Evolutionary conservation across 805 yeast genomes (phyloP).

Genomic region (Candida xiaguanensis): DNA sequence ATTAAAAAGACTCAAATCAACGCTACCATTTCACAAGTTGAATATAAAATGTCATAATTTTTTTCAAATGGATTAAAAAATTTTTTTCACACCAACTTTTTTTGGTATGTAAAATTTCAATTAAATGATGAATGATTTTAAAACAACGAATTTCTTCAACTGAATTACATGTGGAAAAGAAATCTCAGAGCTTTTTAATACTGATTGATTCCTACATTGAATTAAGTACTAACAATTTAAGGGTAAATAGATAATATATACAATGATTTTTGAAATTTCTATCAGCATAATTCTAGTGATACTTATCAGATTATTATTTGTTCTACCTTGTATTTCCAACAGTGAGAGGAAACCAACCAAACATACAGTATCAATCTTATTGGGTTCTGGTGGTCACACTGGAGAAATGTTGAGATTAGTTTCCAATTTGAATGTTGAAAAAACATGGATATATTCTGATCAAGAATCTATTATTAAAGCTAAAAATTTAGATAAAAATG

Average conservation of each 20-base stretch:
- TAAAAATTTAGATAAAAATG: constrained; percentile 15
- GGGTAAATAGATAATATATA: constrained; percentile 1
- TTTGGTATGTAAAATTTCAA: constrained; percentile 6
- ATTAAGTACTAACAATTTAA: constrained; percentile 1
- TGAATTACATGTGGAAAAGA: constrained; percentile 57
- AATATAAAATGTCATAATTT: background rate
- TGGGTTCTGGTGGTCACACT: constrained; percentile 97
- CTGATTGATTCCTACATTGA: constrained; percentile 39
- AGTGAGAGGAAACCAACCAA: background rate
- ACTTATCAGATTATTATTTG: constrained; percentile 18
- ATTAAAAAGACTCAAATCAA: constrained; percentile 3
- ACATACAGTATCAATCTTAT: constrained; percentile 9
- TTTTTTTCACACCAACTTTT: background rate
- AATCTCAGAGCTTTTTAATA: constrained; percentile 68
- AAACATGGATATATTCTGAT: constrained; percentile 49
- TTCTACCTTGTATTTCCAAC: constrained; percentile 17
- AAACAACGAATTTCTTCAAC: constrained; percentile 67
- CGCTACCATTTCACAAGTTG: constrained; percentile 5
- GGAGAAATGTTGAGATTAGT: constrained; percentile 88
- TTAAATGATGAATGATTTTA: constrained; percentile 34
- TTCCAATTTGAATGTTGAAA: constrained; percentile 28
- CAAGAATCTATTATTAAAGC: constrained; percentile 43
- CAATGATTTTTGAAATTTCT: background rate
- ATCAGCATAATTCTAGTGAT: constrained; percentile 15
- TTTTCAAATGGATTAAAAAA: constrained; percentile 1